Base-by-base conservation (phyloP, 306 rosid species). In the Malus sieversii region DNA sequence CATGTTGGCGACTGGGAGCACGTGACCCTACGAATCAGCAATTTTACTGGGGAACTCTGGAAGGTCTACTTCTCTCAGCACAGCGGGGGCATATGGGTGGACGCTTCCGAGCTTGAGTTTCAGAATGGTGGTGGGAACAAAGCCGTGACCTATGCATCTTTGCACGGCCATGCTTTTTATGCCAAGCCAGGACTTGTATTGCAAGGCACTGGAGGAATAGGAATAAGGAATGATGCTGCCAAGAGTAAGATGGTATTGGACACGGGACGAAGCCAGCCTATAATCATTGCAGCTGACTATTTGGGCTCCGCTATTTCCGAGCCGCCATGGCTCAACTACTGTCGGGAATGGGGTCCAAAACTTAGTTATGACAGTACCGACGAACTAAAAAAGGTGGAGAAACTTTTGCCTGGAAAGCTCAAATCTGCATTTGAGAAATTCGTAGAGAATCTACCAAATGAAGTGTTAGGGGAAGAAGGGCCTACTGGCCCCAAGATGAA, bases 1-100 rank as follows among this genome's bases (percentile, higher is more conserved):
- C 98, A 93, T 23, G 81, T 89, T 0, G 96, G 97, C 2, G 96
- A 93, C 30, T 89, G 97, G 97, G 97, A 93, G 73, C 97, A 93
- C 76, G 72, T 91, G 64, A 93, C 98, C 0, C 77, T 93, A 68
- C 79, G 97, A 25, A 64, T 91, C 16, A 91, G 98, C 81, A 93
- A 91, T 25, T 91, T 93, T 80, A 85, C 59, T 33, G 98, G 92
- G 20, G 88, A 79, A 60, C 64, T 93, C 4, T 40, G 78, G 76
- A 87, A 27, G 44, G 87, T 86, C 7, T 93, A 80, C 73, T 85
- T 91, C 62, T 87, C 98, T 1, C 81, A 93, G 52, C 97, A 93
- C 74, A 91, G 91, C n/a, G 73, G 71, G 7, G 98, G 98, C 19
- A 23, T 35, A 38, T 93, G 97, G 97, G 79, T 91, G 1, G 88